Base-by-base conservation (phyloP, 1,284 basidiomycete genomes). In the Bjerkandera adusta region DNA sequence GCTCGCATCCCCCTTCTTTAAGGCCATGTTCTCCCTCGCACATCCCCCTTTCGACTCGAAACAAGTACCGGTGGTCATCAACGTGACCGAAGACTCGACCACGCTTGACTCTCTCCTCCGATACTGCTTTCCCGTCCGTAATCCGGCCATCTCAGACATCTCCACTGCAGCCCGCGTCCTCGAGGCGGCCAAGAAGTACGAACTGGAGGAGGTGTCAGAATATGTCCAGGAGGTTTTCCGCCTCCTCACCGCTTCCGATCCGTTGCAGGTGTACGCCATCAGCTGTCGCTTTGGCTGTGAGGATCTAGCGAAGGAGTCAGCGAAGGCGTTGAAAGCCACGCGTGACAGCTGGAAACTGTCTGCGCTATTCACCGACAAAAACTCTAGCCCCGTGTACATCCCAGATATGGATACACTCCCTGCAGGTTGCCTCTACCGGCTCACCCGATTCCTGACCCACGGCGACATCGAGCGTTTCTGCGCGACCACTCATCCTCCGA, bases 41-140 rank as follows among this genome's bases (percentile, higher is more conserved):
- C 50, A 52, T 26, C 29, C 41, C 11, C n/a, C 36, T 5, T 21
- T 11, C 36, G 5, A 6, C 11, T 15, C 15, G 2, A 5, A 7
- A 2, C 3, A 20, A 3, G 6, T n/a, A 3, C 35, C 41, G 8
- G 49, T 40, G 4, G 26, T 48, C 29, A 39, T 56, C 30, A 26
- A 34, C 10, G 12, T 55, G 4, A 18, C 27, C 2, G 81, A 82
- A 52, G 75, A 77, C 29, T 59, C 68, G 8, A 50, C 62, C 26
- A 74, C 72, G 0, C 66, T 83, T 20, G 76, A 81, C 49, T 54
- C 62, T 11, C 59, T 83, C 11, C 66, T 83, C 3, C 72, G 72
- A 43, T 76, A 81, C 20, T 50, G 49, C 37, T 59, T 56, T 33
- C 53, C 57, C 5, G 48, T 53, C 4, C 36, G 30, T 1, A 36